phyloP scores from a whole-genome alignment of 2,329 filamentous ascomycete genomes.

The Dothistroma pini region DNA sequence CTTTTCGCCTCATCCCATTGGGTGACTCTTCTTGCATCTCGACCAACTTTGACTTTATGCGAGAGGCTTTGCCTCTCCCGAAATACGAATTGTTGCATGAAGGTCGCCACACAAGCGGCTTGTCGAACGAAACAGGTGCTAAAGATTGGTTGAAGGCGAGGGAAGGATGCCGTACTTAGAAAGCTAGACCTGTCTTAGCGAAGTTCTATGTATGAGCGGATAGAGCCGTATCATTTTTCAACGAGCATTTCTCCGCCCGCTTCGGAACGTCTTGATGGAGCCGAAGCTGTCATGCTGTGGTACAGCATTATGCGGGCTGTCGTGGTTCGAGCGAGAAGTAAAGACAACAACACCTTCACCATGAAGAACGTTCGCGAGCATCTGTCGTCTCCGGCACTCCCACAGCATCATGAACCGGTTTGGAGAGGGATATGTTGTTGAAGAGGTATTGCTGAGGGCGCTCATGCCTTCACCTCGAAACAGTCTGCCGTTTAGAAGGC shows the following conservation, averaged over 20 bases:
- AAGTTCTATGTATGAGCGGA: neutral
- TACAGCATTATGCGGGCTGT: neutral
- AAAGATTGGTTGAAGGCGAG: neutral
- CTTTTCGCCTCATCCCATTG: neutral
- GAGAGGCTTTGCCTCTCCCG: neutral
- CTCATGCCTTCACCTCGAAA: neutral
- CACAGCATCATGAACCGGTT: neutral
- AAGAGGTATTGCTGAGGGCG: neutral
- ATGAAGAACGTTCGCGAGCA: neutral
- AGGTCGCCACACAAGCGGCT: neutral
- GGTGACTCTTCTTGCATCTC: neutral
- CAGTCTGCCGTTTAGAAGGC: neutral
- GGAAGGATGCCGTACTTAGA: neutral
- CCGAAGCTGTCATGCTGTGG: neutral
- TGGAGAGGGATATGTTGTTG: neutral
- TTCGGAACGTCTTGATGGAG: neutral
- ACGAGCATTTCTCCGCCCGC: neutral
- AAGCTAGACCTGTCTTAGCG: neutral
- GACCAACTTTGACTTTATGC: neutral
- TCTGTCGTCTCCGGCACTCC: too few species aligned
- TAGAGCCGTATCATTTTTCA: neutral
- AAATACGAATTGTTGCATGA: neutral
- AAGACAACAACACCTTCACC: neutral
- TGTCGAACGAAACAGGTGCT: neutral
- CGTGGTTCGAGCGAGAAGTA: neutral